Evolutionary conservation across 2,329 filamentous ascomycete genomes (phyloP), one percentile per base, ranked within the genome.

Genomic region (Raffaelea ambrosiae): DNA sequence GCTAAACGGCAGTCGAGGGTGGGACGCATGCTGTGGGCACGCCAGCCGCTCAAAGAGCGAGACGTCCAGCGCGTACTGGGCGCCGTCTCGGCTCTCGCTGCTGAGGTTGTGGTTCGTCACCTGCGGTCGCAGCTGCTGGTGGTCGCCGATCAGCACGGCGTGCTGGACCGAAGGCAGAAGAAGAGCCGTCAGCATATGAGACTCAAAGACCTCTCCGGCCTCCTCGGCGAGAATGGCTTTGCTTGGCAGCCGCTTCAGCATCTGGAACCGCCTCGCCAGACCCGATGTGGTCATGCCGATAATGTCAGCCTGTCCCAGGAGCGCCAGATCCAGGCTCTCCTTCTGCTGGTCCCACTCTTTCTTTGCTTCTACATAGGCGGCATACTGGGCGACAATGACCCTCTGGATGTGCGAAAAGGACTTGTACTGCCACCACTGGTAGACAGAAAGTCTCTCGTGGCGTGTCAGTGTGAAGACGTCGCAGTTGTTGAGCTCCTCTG

Each of bases 161-260:
- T 86, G 81, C 57, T 85, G 71, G 0, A 83, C 59, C 0, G 71
- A 71, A 0, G 80, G 79, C 0, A 83, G 63, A 7, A 29, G 13
- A 4, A 86, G 59, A 0, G 80, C 71, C 0, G 77, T 76, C 1
- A 86, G 58, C 3, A 77, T 64, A 49, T 86, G 81, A 0, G 77
- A 68, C 58, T 87, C 83, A 26, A 86, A 65, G 0, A 86, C 77
- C 52, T 87, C 82, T 0, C 75, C 83, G 2, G 83, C 83, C 55
- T 87, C 83, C 58, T 87, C 83, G 29, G 77, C 83, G 1, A 86
- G 58, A n/a, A 86, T 59, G 0, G 84, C 72, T 50, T 83, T 82
- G 29, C 66, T 64, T 5, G 62, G 57, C 2, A 83, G 51, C 7
- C 67, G 66, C 9, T 70, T 66, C 0, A 85, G 62, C 1, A 76